Base-by-base conservation (phyloP, 2,329 filamentous ascomycete species). In the Raffaelea deltoideospora region DNA sequence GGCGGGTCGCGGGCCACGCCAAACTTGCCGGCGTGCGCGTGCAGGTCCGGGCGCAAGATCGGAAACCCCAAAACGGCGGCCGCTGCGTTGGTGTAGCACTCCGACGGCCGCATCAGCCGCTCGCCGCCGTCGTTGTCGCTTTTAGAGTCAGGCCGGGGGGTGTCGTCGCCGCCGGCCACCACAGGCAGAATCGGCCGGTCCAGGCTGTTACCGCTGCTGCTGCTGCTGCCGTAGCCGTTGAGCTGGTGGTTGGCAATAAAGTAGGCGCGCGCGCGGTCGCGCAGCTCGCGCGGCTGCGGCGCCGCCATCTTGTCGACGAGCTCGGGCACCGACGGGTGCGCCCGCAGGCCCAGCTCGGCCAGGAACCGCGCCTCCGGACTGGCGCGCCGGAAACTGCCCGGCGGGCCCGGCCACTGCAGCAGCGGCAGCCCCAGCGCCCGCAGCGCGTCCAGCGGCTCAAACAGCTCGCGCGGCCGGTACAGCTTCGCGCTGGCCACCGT, bases 1-100 rank as follows among this genome's bases (percentile, higher is more conserved):
- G 77, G 73, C 1, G 92, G 90, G 53, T 98, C 78, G 37, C 70
- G 60, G n/a, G 71, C 69, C 5, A 98, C 86, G 1, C 86, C 87
- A 48, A 98, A 86, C 58, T 90, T 88, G 43, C 55, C 64, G 14
- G 86, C 83, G 60, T 96, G 84, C 10, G 69, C 60, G 41, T 82
- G 77, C n/a, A 96, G 65, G 44, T 90, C 82, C 33, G 61, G 69
- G 42, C 73, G 69, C 24, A 98, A 60, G 15, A 94, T 79, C 20
- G 76, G 66, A 49, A 93, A 96, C 0, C 83, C 84, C 36, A 98
- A 66, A 5, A 92, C 64, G 1, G 78, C 67, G 18, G 83, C 82
- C 30, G 70, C 70, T 28, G 79, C 72, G 46, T 96, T 88, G 1
- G 77, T 85, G 51, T 84, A 98, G 50, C 87, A 95, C 40, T 76